Conservation (phyloP, 2,329 filamentous ascomycete genomes). For the Xylaria sp. region DNA sequence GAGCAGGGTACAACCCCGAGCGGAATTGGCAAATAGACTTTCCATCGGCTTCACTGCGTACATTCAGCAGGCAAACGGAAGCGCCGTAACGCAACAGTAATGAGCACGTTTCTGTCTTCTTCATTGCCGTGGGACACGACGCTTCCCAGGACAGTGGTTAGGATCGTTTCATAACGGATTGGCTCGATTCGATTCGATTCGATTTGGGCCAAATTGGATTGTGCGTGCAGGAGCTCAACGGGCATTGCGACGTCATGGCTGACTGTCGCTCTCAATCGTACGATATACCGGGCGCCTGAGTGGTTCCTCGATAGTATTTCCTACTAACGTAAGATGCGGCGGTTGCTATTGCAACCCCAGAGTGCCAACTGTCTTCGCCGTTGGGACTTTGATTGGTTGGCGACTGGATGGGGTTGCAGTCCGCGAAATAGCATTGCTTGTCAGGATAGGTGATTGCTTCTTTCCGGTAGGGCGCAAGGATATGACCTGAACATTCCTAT, state of each 20-base stretch:
- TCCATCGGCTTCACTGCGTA: not conserved
- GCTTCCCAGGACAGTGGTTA: not conserved
- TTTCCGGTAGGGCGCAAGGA: not conserved
- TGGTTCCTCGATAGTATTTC: not conserved
- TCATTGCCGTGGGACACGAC: not conserved
- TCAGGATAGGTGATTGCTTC: not conserved
- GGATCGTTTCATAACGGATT: not conserved
- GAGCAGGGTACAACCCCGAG: not conserved
- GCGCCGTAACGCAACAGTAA: constrained; percentile 16
- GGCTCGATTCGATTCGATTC: not conserved
- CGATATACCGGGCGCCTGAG: not conserved
- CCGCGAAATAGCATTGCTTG: not conserved
- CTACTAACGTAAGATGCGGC: not conserved
- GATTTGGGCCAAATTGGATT: constrained; percentile 13
- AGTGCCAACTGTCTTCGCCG: not conserved
- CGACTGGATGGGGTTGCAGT: not conserved
- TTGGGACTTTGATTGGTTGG: not conserved
- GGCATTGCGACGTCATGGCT: not conserved
- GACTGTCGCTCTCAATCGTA: not conserved
- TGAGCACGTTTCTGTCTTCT: constrained; percentile 9
- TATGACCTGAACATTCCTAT: not conserved
- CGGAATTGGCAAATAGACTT: not conserved
- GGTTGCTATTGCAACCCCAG: not conserved
- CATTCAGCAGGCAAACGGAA: not conserved
- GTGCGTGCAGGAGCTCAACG: constrained; percentile 3